These are phyloP conservation scores for Suhomyces xylopsoci DNA, from an alignment of 805 yeast genomes.

Conservation along the genomic window DNA sequence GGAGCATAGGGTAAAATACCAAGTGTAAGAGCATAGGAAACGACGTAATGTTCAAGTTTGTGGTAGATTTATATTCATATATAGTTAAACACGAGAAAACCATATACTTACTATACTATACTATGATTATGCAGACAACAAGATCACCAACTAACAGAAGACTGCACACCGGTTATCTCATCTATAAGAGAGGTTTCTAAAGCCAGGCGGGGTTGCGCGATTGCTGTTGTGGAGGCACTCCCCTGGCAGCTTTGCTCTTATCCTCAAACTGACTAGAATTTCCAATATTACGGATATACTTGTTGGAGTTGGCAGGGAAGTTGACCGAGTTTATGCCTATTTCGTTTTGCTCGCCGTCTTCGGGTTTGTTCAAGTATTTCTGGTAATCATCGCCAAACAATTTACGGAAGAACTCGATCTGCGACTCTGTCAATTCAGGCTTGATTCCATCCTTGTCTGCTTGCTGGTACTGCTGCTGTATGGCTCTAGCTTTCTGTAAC, in stretches of 20 bases:
- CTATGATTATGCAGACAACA: background rate
- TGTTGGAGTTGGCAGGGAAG: slow-evolving; percentile 2
- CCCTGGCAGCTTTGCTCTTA: slow-evolving; percentile 1
- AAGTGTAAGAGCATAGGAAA: no score
- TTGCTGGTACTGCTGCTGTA: slow-evolving; percentile 21
- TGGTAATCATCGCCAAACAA: slow-evolving; percentile 2
- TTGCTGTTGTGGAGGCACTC: slow-evolving; percentile 14
- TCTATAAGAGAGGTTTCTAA: background rate
- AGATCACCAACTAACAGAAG: no score
- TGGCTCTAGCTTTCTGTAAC: slow-evolving; percentile 6
- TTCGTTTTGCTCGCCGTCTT: background rate
- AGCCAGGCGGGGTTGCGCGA: slow-evolving; percentile 9
- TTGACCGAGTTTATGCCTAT: background rate
- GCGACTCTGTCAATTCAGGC: background rate
- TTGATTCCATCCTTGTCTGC: background rate
- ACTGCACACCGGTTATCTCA: no score
- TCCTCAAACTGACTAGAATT: slow-evolving; percentile 1
- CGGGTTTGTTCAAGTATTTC: background rate
- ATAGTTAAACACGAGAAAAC: background rate
- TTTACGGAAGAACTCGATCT: background rate
- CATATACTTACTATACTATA: background rate
- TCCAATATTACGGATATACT: background rate
- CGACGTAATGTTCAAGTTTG: no score
- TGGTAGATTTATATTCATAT: background rate
- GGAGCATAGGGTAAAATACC: no score